phyloP scores from a whole-genome alignment of 371 early-diverging fungal species.

The Mucor irregularis region DNA sequence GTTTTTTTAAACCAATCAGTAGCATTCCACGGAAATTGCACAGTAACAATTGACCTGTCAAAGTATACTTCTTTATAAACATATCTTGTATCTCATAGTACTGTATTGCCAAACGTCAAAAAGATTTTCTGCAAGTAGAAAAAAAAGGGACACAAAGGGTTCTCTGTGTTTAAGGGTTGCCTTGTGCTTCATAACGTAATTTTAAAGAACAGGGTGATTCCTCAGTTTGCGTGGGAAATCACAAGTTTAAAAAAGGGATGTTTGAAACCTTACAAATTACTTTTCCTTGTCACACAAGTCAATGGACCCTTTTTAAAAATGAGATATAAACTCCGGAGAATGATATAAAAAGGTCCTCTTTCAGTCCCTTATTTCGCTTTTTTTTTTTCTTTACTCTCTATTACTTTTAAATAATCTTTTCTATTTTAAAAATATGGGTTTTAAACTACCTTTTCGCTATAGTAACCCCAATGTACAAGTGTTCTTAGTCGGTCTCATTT shows the following conservation, averaged over 20 bases:
- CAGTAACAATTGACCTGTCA: background rate
- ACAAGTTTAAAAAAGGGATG: background rate
- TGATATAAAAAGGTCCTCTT: constrained; percentile 3
- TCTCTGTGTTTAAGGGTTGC: background rate
- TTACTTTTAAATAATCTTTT: background rate
- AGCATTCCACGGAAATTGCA: background rate
- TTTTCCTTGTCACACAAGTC: background rate
- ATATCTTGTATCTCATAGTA: too few species aligned
- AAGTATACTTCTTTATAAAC: background rate
- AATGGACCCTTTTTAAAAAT: constrained; percentile 6
- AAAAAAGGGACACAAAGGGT: background rate
- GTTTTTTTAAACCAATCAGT: constrained; percentile 6
- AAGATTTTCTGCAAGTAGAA: background rate
- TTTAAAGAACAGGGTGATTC: background rate
- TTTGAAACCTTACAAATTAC: constrained; percentile 12
- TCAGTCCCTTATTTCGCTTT: background rate
- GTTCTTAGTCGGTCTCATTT: constrained; percentile 69
- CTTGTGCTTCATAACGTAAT: background rate
- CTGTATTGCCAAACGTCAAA: background rate
- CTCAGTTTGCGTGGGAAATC: constrained; percentile 10
- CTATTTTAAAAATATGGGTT: constrained; percentile 14
- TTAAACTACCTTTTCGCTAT: constrained; percentile 52
- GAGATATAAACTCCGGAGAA: background rate
- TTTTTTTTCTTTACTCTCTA: background rate
- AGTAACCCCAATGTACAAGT: constrained; percentile 63